These are phyloP conservation scores for Russula brevipes DNA, from an alignment of 768 basidiomycete species.

Conservation along the genomic window DNA sequence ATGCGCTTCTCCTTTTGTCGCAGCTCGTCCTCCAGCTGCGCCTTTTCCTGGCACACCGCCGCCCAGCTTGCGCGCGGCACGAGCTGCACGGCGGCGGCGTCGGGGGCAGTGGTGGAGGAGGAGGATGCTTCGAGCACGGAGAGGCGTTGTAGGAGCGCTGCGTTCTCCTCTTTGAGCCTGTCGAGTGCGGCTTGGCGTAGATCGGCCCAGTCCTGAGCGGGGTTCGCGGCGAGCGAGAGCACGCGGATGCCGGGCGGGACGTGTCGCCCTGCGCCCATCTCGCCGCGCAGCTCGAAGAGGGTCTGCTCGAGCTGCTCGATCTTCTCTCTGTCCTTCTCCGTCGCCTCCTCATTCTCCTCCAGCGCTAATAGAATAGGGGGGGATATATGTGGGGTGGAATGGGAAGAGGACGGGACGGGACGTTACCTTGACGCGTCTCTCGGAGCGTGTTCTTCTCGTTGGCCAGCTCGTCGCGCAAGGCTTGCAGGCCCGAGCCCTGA, in stretches of 20 bases:
- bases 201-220: constrained; percentile 77
- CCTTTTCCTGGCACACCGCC: constrained; percentile 60
- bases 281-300: constrained; percentile 71
- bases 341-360: constrained; percentile 35
- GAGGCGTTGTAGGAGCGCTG: constrained; percentile 65
- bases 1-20: constrained; percentile 80
- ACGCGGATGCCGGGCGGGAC: constrained; percentile 68
- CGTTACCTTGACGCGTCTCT: constrained; percentile 40
- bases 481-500: constrained; percentile 31
- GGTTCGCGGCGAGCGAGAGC: constrained; percentile 69
- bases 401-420: neutral
- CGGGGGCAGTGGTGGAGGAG: constrained; percentile 16
- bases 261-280: constrained; percentile 70
- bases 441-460: constrained; percentile 31
- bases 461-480: constrained; percentile 39
- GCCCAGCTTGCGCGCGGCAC: constrained; percentile 83
- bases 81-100: constrained; percentile 32
- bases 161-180: constrained; percentile 75
- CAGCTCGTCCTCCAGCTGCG: constrained; percentile 56
- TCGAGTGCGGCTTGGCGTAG: constrained; percentile 71
- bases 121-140: constrained; percentile 49
- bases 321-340: constrained; percentile 41
- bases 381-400: no score
- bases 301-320: constrained; percentile 73
- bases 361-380: constrained; percentile 37